Base-by-base conservation (phyloP, 2,329 filamentous ascomycete species). In the Cladosporium sphaerospermum region DNA sequence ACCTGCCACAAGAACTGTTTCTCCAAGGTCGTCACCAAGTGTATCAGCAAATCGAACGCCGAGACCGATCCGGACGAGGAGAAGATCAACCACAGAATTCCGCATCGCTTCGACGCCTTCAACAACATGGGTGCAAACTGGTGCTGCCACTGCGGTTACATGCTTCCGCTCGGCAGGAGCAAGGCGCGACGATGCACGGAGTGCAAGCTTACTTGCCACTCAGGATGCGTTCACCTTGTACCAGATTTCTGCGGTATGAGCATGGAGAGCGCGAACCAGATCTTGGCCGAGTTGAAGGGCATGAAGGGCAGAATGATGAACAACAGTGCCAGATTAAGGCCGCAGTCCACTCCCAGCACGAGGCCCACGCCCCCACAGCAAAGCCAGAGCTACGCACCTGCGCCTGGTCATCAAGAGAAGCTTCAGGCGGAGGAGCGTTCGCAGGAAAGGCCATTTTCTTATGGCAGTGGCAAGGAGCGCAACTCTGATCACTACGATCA, bases 241-340 rank as follows among this genome's bases (percentile, higher is more conserved):
- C 93, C 93, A 16, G 93, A 99, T 70, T 99, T 99, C 73, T 99
- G 93, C 69, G 93, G 93, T 62, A 99, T 99, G 90, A 95, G 90
- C 28, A 97, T 97, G 93, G 88, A 93, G 54, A 88, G 89, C 36
- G 93, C 93, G 41, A 97, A 96, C 69, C 84, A 95, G 66, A 96
- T 99, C 59, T 72, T 97, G 52, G 86, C 90, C 59, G 89, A 91
- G 46, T 88, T 96, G 62, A 83, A 89, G 65, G 84, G 83, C 46
- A 85, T 87, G 55, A 95, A 91, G 73, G 82, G 84, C 23, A 58
- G 62, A 3, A 61, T 63, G 59, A 45, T 64, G 41, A 55, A 58
- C 13, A 62, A 65, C 49, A 61, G 58, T 37, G 54, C 53, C 64
- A 89, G 85, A 2, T 73, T 92, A 56, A 79, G 89, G 51, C 74